Base-by-base conservation (phyloP, 441 rosid genomes). In the Populus hybrid region DNA sequence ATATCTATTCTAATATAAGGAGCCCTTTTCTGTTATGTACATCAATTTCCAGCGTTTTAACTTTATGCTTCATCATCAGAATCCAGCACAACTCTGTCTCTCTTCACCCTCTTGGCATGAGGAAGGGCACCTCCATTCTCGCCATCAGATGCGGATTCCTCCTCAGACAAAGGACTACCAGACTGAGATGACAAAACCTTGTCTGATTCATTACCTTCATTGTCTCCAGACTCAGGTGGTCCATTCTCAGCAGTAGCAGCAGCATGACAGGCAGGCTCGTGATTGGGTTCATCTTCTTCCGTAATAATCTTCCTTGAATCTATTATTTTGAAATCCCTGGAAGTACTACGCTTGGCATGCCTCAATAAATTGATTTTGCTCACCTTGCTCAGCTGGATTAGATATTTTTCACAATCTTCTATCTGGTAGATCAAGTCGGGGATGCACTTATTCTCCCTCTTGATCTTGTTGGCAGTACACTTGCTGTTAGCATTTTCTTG, bases 331-430 rank as follows among this genome's bases (percentile, higher is more conserved):
- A 93, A 93, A 80, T 94, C 98, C 72, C 95, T 77, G 28, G 94
- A 83, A 10, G 90, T 94, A 87, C 98, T 94, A 50, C 95, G 90
- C 87, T 94, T 94, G 73, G 94, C 98, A 67, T 92, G 84, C 87
- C 87, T 89, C 86, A 92, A 72, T 75, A 94, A 85, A 82, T 92
- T 94, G 67, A 89, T 70, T 83, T 91, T 94, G 80, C 89, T 87
- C 23, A 77, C 86, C 85, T 90, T 94, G 88, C 95, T 89, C 24
- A 94, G 92, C 80, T 85, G 90, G 78, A 94, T 94, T 24, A 92
- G 90, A 69, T 90, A 85, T 78, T 85, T 91, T 76, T 90, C 98
- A 5, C 84, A 94, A 78, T 92, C 95, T 83, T 94, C 98, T 64
- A 94, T 91, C 83, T 88, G 97, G 80, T 88, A 94, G 73, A 94